These are phyloP conservation scores for Suillus subalutaceus DNA, from an alignment of 768 basidiomycete genomes.

Conservation along the genomic window DNA sequence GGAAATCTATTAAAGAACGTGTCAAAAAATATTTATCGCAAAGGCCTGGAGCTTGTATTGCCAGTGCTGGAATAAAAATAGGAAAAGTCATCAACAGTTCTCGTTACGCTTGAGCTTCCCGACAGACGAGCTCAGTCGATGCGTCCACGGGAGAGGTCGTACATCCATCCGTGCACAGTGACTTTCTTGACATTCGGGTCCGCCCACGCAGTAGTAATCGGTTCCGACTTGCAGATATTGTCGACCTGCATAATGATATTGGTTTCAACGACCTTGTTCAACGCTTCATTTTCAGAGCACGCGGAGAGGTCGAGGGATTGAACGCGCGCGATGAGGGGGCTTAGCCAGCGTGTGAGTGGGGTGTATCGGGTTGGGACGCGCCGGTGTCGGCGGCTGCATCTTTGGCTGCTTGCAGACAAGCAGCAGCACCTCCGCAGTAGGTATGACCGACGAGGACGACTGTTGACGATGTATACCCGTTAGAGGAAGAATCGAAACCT, in stretches of 20 bases:
- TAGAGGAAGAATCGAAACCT: constrained; percentile 27
- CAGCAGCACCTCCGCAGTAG: constrained; percentile 75
- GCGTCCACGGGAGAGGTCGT: constrained; percentile 60
- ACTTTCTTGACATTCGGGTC: constrained; percentile 39
- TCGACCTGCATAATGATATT: constrained; percentile 62
- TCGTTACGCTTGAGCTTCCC: neutral
- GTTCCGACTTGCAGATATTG: constrained; percentile 48
- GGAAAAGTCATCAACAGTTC: neutral
- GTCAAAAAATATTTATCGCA: neutral
- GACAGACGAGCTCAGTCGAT: constrained; percentile 53
- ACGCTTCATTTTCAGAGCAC: constrained; percentile 38
- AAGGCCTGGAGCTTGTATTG: neutral
- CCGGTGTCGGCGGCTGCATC: constrained; percentile 26
- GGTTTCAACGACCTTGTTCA: constrained; percentile 55
- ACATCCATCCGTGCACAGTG: constrained; percentile 76
- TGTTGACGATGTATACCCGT: constrained; percentile 28
- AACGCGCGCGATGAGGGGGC: constrained; percentile 58
- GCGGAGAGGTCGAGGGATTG: constrained; percentile 46
- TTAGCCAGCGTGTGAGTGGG: constrained; percentile 71
- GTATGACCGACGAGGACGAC: constrained; percentile 86
- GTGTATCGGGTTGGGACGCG: constrained; percentile 38
- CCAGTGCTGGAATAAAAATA: neutral
- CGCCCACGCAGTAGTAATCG: constrained; percentile 49
- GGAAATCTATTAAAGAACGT: neutral
- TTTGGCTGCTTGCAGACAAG: constrained; percentile 52